Base-by-base conservation (phyloP, 305 asterid species). In the Withania somnifera region DNA sequence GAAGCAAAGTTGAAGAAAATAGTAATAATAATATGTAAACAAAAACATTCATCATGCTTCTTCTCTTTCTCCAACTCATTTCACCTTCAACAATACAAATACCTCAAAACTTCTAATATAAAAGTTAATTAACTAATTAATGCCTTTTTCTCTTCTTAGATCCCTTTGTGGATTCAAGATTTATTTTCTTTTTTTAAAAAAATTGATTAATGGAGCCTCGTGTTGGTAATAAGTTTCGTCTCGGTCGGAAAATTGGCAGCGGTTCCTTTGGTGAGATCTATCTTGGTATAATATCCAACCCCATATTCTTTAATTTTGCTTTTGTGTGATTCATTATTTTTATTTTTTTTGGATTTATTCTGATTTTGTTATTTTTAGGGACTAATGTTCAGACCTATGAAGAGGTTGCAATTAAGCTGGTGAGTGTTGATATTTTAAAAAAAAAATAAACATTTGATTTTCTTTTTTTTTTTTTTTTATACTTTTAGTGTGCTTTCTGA, bases 151-250 rank as follows among this genome's bases (percentile, higher is more conserved):
- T 22, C 17, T 11, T 40, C 54, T 69, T 69, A 19, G 78, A 69
- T 69, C 78, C 77, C 45, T 50, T 28, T 75, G 11, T 75, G 24
- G 40, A 47, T 73, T 28, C 24, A 14, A 45, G 78, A 40, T 68
- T 68, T 40, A n/a, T n/a, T n/a, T n/a, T n/a, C n/a, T n/a, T n/a
- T n/a, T n/a, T n/a, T n/a, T n/a, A n/a, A n/a, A n/a, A n/a, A n/a
- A n/a, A n/a, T n/a, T n/a, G n/a, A n/a, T n/a, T n/a, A 73, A 94
- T 94, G 98, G 98, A 94, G 89, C 94, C 96, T 88, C 96, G 98
- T 24, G 97, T 94, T 68, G 98, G 94, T 77, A 95, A 95, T 75
- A 95, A 90, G 87, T 95, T 89, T 84, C 96, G 96, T 61, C 79
- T 95, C 52, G 98, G 98, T 63, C 91, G 98, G 86, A 95, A 95